phyloP scores from a whole-genome alignment of 1,284 basidiomycete species.

The Fomitopsis betulina region DNA sequence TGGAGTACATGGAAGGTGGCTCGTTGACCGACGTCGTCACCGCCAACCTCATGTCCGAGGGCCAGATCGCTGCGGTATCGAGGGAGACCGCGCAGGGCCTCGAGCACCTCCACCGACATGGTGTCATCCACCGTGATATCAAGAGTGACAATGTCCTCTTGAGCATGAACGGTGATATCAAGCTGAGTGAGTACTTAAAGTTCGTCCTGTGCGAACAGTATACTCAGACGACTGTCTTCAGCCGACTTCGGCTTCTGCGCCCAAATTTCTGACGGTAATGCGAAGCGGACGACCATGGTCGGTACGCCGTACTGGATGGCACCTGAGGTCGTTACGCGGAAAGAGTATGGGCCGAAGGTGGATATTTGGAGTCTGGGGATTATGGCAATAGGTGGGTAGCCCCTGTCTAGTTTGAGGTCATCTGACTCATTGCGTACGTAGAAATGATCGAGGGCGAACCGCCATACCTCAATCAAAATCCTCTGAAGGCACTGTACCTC shows the following conservation, averaged over 20 bases:
- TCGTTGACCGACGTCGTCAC: conserved; percentile 95
- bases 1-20: conserved; percentile 99
- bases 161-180: conserved; percentile 92
- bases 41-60: conserved; percentile 93
- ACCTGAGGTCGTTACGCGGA: conserved; percentile 95
- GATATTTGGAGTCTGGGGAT: conserved; percentile 99
- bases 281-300: conserved; percentile 99
- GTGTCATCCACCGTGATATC: conserved; percentile 97
- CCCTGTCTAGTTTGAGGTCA: no score
- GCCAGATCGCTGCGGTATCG: conserved; percentile 92
- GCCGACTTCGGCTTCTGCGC: conserved; percentile 99
- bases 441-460: conserved; percentile 98
- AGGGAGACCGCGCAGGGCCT: conserved; percentile 89
- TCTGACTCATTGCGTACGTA: background rate
- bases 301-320: conserved; percentile 99
- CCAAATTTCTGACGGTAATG: conserved; percentile 88
- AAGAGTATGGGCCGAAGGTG: conserved; percentile 98
- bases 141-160: conserved; percentile 96
- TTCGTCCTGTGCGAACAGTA: background rate
- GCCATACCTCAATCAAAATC: conserved; percentile 96
- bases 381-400: conserved; percentile 86
- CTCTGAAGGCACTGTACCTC: conserved; percentile 90
- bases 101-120: conserved; percentile 89
- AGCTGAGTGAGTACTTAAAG: conserved; percentile 73
- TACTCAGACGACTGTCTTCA: conserved; percentile 28